These are phyloP conservation scores for Paralagenidium karlingii DNA, from an alignment of 352 stramenopile species.

Conservation along the genomic window DNA sequence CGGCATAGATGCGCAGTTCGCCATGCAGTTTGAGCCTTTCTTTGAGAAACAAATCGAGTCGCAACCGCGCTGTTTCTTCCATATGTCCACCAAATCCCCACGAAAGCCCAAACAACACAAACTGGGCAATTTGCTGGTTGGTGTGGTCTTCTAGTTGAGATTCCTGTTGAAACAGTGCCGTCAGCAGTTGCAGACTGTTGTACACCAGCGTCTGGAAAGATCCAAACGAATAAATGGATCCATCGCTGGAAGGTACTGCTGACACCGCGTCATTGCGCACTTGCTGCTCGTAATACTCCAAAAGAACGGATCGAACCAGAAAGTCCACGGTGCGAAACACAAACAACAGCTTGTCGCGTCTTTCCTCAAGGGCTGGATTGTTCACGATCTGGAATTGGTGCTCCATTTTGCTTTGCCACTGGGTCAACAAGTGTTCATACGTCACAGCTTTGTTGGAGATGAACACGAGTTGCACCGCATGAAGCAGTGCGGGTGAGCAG, in stretches of 20 bases:
- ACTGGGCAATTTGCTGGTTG: neutral
- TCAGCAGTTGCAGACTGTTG: neutral
- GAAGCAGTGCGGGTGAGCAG: neutral
- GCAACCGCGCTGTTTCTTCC: neutral
- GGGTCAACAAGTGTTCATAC: neutral
- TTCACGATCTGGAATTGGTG: too few relatives aligned
- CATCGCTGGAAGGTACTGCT: too few relatives aligned
- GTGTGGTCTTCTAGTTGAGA: neutral
- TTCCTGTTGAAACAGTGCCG: neutral
- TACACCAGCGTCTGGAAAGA: too few relatives aligned
- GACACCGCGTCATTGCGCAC: too few relatives aligned
- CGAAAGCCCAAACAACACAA: neutral
- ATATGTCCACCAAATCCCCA: neutral
- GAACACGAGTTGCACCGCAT: neutral
- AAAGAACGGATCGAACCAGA: too few relatives aligned
- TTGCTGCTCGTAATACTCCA: too few relatives aligned
- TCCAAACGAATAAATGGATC: too few relatives aligned
- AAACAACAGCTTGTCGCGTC: neutral
- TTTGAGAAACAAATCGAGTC: neutral
- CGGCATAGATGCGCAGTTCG: neutral
- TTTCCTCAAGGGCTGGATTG: too few relatives aligned
- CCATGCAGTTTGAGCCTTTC: neutral
- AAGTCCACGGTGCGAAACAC: neutral
- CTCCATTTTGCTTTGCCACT: neutral
- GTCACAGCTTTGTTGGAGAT: neutral